Conservation (phyloP, 192 early-diverging fungal species). For the Coemansia sp. region DNA sequence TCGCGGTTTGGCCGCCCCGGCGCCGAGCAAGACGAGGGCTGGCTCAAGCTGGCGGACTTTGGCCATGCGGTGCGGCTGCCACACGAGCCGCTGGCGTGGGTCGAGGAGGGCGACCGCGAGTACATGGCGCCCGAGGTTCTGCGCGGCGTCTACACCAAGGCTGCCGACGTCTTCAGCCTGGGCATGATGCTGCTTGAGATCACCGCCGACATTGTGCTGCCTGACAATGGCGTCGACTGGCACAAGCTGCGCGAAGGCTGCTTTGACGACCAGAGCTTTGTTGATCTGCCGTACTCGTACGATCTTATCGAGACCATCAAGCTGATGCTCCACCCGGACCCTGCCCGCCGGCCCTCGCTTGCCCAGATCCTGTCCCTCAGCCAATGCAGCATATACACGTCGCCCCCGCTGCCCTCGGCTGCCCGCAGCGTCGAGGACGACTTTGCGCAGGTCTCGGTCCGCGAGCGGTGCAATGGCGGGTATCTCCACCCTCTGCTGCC, state of each 20-base stretch:
- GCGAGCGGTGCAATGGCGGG: slow-evolving; percentile 1
- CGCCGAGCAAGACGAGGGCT: slow-evolving; percentile 53
- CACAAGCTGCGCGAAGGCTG: slow-evolving; percentile 79
- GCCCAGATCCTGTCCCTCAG: slow-evolving; percentile 52
- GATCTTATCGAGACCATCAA: slow-evolving; percentile 66
- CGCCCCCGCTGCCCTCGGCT: slow-evolving; percentile 7
- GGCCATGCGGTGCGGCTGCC: slow-evolving; percentile 67
- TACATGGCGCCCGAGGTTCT: slow-evolving; percentile 93
- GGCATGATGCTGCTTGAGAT: slow-evolving; percentile 91
- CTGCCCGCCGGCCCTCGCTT: slow-evolving; percentile 59
- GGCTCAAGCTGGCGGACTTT: slow-evolving; percentile 90
- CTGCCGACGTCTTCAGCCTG: slow-evolving; percentile 92
- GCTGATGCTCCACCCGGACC: slow-evolving; percentile 67
- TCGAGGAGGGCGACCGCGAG: slow-evolving; percentile 85
- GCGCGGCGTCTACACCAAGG: slow-evolving; percentile 66
- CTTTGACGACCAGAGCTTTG: slow-evolving; percentile 62
- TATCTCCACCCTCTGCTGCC: slow-evolving; percentile 2
- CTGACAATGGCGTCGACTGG: slow-evolving; percentile 88
- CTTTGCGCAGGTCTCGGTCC: slow-evolving; percentile 13
- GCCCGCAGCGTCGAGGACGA: slow-evolving; percentile 23
- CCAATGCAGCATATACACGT: slow-evolving; percentile 33
- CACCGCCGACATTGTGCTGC: slow-evolving; percentile 79
- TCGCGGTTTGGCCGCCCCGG: slow-evolving; percentile 24
- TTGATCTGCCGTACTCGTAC: slow-evolving; percentile 50
- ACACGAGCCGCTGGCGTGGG: slow-evolving; percentile 25